phyloP scores from a whole-genome alignment of 768 basidiomycete species.

The Amanita jacksonii region DNA sequence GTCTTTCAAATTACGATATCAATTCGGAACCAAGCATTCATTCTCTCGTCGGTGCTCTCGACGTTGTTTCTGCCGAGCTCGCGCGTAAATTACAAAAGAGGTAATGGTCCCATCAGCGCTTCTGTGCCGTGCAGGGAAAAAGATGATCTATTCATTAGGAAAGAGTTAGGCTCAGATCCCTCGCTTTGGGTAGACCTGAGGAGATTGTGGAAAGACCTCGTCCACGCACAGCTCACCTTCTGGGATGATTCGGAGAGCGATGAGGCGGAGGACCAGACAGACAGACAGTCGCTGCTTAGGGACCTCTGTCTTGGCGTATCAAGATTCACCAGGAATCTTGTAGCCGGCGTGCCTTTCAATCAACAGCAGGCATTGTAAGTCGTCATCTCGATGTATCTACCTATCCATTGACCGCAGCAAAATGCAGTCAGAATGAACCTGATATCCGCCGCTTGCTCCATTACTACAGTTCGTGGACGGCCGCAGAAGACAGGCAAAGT shows the following conservation, averaged over 20 bases:
- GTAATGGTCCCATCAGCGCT: too few species aligned
- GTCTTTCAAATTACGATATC: constrained; percentile 34
- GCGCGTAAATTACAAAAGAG: constrained; percentile 34
- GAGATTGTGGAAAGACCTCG: constrained; percentile 46
- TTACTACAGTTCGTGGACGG: constrained; percentile 68
- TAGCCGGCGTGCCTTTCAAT: constrained; percentile 65
- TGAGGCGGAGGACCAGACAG: constrained; percentile 15
- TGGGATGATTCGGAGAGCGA: constrained; percentile 39
- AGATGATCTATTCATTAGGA: constrained; percentile 15
- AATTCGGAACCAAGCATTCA: constrained; percentile 22
- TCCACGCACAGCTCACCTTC: constrained; percentile 39
- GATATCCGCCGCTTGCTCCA: constrained; percentile 59
- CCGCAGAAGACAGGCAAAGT: constrained; percentile 55
- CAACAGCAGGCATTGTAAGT: constrained; percentile 69
- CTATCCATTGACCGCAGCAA: neutral
- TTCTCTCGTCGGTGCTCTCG: constrained; percentile 31
- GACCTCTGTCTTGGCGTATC: constrained; percentile 43
- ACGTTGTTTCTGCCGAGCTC: constrained; percentile 40
- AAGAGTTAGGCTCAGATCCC: constrained; percentile 28
- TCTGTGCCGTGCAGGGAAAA: too few species aligned
- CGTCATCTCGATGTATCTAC: neutral
- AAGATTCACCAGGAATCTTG: constrained; percentile 77
- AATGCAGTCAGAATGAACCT: constrained; percentile 56
- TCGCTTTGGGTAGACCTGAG: constrained; percentile 47
- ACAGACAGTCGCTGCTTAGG: constrained; percentile 26